Evolutionary conservation across 208 protist genomes (phyloP).

Genomic region (Crithidia thermophila): DNA sequence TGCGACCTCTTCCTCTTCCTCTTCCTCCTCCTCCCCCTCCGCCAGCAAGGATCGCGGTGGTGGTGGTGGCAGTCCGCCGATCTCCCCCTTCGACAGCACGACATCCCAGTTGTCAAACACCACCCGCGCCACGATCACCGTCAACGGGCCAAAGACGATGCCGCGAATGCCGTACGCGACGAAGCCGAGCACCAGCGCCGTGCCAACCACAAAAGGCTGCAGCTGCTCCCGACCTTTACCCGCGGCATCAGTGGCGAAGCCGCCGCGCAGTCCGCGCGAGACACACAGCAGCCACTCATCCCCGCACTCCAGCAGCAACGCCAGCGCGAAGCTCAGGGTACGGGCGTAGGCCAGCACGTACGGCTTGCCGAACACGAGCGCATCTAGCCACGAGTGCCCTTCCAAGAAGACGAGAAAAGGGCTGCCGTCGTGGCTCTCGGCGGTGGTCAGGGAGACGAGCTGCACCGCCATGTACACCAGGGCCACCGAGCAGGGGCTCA

Average conservation of each 20-base stretch:
- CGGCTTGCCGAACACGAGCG: constrained; percentile 19
- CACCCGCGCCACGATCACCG: constrained; percentile 69
- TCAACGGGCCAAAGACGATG: constrained; percentile 73
- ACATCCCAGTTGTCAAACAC: constrained; percentile 81
- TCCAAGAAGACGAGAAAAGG: constrained; percentile 9
- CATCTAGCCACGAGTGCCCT: constrained; percentile 10
- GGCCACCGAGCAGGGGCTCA: constrained; percentile 52
- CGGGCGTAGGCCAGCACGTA: constrained; percentile 25
- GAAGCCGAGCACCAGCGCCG: constrained; percentile 66
- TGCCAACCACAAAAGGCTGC: constrained; percentile 62
- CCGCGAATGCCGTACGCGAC: constrained; percentile 60
- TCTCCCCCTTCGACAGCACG: constrained; percentile 20
- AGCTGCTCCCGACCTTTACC: constrained; percentile 43
- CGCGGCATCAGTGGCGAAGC: constrained; percentile 28
- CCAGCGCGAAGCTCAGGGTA: constrained; percentile 34
- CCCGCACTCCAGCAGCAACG: constrained; percentile 40
- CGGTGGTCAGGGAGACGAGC: constrained; percentile 13
- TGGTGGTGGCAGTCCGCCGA: neutral
- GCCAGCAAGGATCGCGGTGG: neutral
- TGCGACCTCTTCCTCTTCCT: neutral
- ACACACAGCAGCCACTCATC: constrained; percentile 78
- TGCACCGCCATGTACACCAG: constrained; percentile 20
- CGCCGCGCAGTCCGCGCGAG: constrained; percentile 44
- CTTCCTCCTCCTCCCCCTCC: constrained; percentile 8
- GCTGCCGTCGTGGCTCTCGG: constrained; percentile 1